These are phyloP conservation scores for Pseudozyma tsukubaensis DNA, from an alignment of 1,284 basidiomycete species.

Conservation along the genomic window DNA sequence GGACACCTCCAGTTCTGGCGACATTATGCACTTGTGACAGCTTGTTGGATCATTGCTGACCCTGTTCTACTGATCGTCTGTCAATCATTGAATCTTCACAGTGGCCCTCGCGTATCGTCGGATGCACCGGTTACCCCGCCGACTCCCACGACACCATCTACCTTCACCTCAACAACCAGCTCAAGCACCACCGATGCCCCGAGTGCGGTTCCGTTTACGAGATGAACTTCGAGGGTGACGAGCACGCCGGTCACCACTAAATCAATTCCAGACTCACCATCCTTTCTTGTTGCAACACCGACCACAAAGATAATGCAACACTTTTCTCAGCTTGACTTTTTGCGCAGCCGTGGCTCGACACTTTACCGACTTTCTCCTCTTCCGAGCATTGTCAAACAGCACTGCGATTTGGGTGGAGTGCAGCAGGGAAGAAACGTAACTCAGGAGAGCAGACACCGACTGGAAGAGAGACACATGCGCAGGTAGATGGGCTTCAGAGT, in stretches of 20 bases:
- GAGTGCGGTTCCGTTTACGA: conserved; percentile 66
- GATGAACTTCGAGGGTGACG: conserved; percentile 57
- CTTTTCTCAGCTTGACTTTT: conserved; percentile 21
- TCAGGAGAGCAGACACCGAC: too few relatives aligned
- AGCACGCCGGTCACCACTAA: conserved; percentile 57
- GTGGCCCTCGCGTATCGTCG: conserved; percentile 63
- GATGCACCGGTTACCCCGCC: conserved; percentile 67
- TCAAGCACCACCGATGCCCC: conserved; percentile 65
- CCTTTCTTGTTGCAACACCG: conserved; percentile 16
- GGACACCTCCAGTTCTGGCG: too few relatives aligned
- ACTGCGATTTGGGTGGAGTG: too few relatives aligned
- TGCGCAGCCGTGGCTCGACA: not conserved
- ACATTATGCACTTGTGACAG: too few relatives aligned
- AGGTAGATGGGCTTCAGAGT: not conserved
- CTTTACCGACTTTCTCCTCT: too few relatives aligned
- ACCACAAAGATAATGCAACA: conserved; percentile 27
- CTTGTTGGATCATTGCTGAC: not conserved
- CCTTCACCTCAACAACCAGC: conserved; percentile 61
- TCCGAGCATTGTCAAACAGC: too few relatives aligned
- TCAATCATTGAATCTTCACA: conserved; percentile 8
- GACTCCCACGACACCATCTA: conserved; percentile 68
- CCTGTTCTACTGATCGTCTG: not conserved
- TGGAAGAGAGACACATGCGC: not conserved
- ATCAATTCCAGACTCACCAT: not conserved
- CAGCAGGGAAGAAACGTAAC: too few relatives aligned